Evolutionary conservation across 768 basidiomycete genomes (phyloP).

Genomic region (Mycena vulgaris): DNA sequence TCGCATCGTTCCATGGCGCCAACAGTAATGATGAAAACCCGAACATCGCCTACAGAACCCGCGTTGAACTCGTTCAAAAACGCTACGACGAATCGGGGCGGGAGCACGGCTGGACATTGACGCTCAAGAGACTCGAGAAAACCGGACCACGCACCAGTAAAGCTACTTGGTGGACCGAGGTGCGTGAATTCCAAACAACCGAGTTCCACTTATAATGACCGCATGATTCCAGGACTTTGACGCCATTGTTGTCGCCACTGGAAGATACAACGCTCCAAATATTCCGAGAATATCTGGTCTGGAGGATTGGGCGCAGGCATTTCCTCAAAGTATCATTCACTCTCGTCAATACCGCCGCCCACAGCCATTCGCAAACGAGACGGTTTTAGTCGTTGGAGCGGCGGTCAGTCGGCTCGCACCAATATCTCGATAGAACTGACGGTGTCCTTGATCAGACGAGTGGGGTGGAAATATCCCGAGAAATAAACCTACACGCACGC

Average conservation of each 20-base stretch:
- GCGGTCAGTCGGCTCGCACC: conserved; percentile 35
- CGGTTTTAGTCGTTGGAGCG: conserved; percentile 51
- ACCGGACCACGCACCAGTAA: neutral
- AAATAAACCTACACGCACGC: conserved; percentile 40
- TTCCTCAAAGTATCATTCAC: conserved; percentile 47
- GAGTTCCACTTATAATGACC: neutral
- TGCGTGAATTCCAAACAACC: conserved; percentile 41
- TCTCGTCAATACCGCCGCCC: conserved; percentile 54
- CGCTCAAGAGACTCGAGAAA: conserved; percentile 49
- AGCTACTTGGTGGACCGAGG: conserved; percentile 39
- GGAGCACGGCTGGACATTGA: conserved; percentile 55
- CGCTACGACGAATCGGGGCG: conserved; percentile 45
- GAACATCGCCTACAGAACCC: conserved; percentile 61
- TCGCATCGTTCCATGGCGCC: conserved; percentile 58
- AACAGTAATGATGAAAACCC: conserved; percentile 60
- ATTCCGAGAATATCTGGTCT: conserved; percentile 42
- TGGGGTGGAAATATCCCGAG: conserved; percentile 46
- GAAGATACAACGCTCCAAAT: conserved; percentile 39
- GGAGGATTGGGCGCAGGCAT: conserved; percentile 42
- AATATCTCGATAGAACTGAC: neutral
- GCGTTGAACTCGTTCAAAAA: conserved; percentile 64
- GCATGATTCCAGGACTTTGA: conserved; percentile 37
- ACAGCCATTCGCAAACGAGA: conserved; percentile 47
- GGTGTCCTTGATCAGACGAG: conserved; percentile 11
- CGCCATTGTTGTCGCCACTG: conserved; percentile 40